Percentiles rank a stretch among this genome's conserved stretches.
These are phyloP conservation scores for Populus pruinosa DNA, from an alignment of 345 rosid species.

Conservation along the genomic window DNA sequence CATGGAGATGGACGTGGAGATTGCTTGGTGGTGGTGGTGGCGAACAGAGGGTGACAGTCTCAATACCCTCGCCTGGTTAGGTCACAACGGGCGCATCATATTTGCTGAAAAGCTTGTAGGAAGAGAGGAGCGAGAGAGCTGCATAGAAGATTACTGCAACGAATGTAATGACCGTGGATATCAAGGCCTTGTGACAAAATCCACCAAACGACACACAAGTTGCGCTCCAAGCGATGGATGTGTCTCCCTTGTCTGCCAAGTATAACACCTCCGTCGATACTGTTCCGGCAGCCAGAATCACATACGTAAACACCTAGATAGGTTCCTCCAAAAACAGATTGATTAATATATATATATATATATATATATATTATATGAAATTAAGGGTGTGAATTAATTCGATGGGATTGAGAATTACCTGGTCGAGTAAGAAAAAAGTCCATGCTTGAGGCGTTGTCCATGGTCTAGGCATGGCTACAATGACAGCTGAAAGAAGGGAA, in stretches of 20 bases:
- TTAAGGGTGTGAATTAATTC: neutral
- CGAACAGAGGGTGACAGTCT: conserved; percentile 31
- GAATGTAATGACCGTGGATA: conserved; percentile 62
- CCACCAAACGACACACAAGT: conserved; percentile 56
- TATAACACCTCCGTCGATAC: conserved; percentile 67
- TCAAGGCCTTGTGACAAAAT: conserved; percentile 68
- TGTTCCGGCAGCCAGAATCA: conserved; percentile 64
- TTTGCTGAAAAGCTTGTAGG: conserved; percentile 76
- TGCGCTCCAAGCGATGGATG: conserved; percentile 66
- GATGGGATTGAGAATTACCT: conserved; percentile 32
- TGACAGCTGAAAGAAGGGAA: conserved; percentile 77
- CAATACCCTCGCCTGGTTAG: conserved; percentile 34
- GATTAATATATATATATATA: neutral
- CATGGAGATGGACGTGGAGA: neutral
- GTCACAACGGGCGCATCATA: conserved; percentile 50
- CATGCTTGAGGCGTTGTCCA: conserved; percentile 67
- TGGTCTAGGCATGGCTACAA: conserved; percentile 69
- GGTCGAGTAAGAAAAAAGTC: conserved; percentile 90
- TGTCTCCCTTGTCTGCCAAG: conserved; percentile 68
- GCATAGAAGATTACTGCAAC: conserved; percentile 42
- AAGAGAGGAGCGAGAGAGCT: conserved; percentile 61
- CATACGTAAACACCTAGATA: conserved; percentile 54
- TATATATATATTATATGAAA: neutral
- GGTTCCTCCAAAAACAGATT: neutral
- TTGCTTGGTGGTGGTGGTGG: neutral